These are phyloP conservation scores for Irpex sp. DNA, from an alignment of 1,284 basidiomycete genomes.

Conservation along the genomic window DNA sequence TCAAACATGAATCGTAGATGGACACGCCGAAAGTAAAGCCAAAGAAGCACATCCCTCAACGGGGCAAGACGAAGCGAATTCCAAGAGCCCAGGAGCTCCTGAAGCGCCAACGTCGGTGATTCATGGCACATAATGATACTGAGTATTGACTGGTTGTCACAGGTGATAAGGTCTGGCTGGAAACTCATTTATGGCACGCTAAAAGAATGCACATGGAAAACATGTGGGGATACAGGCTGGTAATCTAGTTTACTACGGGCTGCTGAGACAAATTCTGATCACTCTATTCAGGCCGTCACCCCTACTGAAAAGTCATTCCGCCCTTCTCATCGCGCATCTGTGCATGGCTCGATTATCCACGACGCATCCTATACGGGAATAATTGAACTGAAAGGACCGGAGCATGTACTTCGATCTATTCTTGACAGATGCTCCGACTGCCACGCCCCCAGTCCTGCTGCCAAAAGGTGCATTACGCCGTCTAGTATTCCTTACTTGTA, in stretches of 20 bases:
- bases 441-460: slow-evolving; percentile 50
- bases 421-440: slow-evolving; percentile 63
- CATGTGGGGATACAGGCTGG: slow-evolving; percentile 86
- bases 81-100: slow-evolving; percentile 52
- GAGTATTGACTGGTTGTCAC: neutral
- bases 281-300: slow-evolving; percentile 51
- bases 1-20: slow-evolving; percentile 51
- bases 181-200: slow-evolving; percentile 92
- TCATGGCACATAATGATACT: neutral
- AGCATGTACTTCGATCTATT: slow-evolving; percentile 46
- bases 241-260: slow-evolving; percentile 23
- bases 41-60: slow-evolving; percentile 49
- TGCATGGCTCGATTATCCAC: slow-evolving; percentile 80
- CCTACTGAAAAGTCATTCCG: slow-evolving; percentile 90
- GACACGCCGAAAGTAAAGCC: slow-evolving; percentile 62
- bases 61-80: slow-evolving; percentile 50
- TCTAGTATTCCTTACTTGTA: neutral
- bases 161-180: slow-evolving; percentile 87
- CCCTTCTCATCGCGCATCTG: slow-evolving; percentile 82
- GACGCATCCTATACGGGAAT: slow-evolving; percentile 83
- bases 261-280: neutral
- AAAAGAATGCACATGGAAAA: slow-evolving; percentile 92
- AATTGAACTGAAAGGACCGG: slow-evolving; percentile 68
- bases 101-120: slow-evolving; percentile 60
- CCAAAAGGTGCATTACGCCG: slow-evolving; percentile 43